Evolutionary conservation across 352 stramenopile species (phyloP).

Genomic region (Thraustotheca clavata): DNA sequence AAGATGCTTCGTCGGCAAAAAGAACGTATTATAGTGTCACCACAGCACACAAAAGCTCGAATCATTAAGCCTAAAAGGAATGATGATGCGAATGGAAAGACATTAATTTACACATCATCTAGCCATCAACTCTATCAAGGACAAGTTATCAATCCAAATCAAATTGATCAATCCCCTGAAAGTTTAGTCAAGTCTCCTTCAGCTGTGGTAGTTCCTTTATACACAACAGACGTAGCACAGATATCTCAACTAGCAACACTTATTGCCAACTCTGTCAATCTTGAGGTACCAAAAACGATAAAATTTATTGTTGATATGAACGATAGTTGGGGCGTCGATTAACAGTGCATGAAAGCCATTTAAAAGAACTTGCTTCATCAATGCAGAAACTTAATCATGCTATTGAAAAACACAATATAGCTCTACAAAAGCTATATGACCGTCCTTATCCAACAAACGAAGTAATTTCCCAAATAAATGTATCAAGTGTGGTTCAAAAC

Average conservation of each 20-base stretch:
- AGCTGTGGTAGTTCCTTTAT: conserved; percentile 3
- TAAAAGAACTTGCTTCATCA: neutral
- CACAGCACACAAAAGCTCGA: neutral
- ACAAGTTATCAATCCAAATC: neutral
- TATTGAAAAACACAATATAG: conserved; percentile 18
- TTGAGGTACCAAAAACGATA: conserved; percentile 10
- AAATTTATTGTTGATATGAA: neutral
- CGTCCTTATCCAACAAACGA: too few species aligned
- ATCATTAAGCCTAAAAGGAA: neutral
- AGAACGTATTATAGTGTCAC: neutral
- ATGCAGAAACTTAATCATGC: conserved; percentile 2
- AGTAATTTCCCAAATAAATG: too few species aligned
- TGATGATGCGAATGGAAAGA: neutral
- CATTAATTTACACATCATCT: neutral
- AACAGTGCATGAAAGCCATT: neutral
- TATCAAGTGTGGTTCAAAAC: too few species aligned
- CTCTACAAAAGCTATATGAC: conserved; percentile 5
- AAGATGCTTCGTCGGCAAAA: neutral
- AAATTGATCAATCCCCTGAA: too few species aligned
- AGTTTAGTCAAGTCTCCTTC: too few species aligned
- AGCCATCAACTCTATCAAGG: neutral
- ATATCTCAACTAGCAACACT: conserved; percentile 15
- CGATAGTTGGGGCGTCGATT: neutral
- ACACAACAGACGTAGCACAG: conserved; percentile 16
- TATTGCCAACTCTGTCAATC: conserved; percentile 19